These are phyloP conservation scores for Fusarium irregulare DNA, from an alignment of 2,329 filamentous ascomycete genomes.

Conservation along the genomic window DNA sequence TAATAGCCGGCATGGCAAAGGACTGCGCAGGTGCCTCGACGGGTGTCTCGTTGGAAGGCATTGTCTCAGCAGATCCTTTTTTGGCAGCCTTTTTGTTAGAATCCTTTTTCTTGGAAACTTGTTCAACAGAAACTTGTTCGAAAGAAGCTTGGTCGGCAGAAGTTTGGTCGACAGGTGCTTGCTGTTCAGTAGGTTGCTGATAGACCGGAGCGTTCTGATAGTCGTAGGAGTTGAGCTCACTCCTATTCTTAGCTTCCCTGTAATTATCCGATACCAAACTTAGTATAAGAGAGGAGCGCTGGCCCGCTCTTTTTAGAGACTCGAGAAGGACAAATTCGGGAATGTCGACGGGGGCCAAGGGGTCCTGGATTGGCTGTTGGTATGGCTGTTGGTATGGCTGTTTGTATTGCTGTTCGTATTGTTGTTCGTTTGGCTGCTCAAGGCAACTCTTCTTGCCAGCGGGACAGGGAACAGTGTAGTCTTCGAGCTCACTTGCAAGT, in stretches of 20 bases:
- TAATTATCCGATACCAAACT: not conserved
- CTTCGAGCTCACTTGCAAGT: not conserved
- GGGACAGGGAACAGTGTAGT: not conserved
- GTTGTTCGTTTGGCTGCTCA: too few species aligned
- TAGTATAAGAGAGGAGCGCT: not conserved
- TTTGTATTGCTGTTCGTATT: too few species aligned
- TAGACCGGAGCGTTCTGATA: not conserved
- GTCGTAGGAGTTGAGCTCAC: not conserved
- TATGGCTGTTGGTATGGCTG: too few species aligned
- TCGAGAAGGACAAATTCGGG: not conserved
- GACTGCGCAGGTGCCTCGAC: not conserved
- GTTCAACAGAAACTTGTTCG: not conserved
- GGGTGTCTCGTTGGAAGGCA: not conserved
- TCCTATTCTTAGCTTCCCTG: not conserved
- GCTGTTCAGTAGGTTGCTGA: not conserved
- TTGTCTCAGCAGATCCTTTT: not conserved
- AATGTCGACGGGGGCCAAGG: not conserved
- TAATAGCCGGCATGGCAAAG: not conserved
- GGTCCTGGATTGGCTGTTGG: not conserved
- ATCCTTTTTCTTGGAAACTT: not conserved
- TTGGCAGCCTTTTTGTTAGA: not conserved
- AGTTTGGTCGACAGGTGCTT: not conserved
- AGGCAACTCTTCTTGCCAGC: not conserved
- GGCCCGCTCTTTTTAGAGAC: not conserved
- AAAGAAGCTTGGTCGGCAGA: not conserved